phyloP scores from a whole-genome alignment of 1,284 basidiomycete genomes.

The Irpex sp. region DNA sequence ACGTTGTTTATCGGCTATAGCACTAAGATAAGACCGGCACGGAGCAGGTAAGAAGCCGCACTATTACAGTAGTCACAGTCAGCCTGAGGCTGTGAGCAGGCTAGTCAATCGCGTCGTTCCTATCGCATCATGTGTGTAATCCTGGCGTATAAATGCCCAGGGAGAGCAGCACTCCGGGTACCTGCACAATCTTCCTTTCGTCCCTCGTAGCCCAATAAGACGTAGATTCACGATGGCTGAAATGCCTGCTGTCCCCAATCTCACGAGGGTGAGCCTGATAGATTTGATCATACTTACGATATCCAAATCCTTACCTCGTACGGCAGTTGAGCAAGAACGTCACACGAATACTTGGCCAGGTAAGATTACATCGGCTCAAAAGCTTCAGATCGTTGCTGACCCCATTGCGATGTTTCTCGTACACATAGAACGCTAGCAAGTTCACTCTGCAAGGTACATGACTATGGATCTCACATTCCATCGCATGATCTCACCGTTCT shows the following conservation, averaged over 20 bases:
- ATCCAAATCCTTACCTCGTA: neutral
- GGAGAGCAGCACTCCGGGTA: neutral
- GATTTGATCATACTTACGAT: neutral
- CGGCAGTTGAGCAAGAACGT: conserved; percentile 62
- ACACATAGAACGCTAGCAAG: conserved; percentile 77
- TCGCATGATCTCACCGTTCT: neutral
- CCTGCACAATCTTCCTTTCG: neutral
- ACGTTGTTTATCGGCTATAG: neutral
- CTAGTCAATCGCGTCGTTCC: neutral
- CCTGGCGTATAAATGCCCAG: neutral
- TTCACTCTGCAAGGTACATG: conserved; percentile 85
- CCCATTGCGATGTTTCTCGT: neutral
- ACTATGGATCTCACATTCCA: neutral
- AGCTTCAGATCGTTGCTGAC: neutral
- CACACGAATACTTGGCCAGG: conserved; percentile 71
- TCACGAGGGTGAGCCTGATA: conserved; percentile 44
- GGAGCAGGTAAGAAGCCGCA: neutral
- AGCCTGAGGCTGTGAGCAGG: neutral
- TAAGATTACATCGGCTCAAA: conserved; percentile 24
- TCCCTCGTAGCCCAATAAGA: neutral
- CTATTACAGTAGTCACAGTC: neutral
- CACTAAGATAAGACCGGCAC: neutral
- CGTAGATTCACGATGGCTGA: neutral
- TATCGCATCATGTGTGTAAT: neutral
- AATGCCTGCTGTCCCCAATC: conserved; percentile 33